phyloP scores from a whole-genome alignment of 2,329 filamentous ascomycete species.

The Paecilomyces sp. region DNA sequence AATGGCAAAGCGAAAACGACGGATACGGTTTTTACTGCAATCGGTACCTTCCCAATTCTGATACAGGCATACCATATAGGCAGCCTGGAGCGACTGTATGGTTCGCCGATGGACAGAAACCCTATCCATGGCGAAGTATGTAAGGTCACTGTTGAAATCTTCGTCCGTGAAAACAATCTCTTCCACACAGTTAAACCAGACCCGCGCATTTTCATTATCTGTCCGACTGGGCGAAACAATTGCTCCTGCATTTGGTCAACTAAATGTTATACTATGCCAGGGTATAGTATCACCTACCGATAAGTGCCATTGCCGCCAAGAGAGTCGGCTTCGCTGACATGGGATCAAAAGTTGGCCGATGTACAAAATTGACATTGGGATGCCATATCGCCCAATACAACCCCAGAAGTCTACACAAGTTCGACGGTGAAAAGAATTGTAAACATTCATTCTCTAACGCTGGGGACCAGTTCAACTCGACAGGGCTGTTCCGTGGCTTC shows the following conservation, averaged over 20 bases:
- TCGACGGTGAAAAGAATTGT: constrained; percentile 7
- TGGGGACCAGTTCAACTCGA: background rate
- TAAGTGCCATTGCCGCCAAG: constrained; percentile 28
- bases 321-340: constrained; percentile 20
- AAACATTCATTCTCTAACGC: background rate
- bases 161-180: constrained; percentile 32
- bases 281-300: constrained; percentile 25
- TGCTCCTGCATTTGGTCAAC: background rate
- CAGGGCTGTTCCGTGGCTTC: constrained; percentile 19
- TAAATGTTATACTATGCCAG: constrained; percentile 6
- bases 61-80: constrained; percentile 31
- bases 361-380: constrained; percentile 29
- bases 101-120: constrained; percentile 13
- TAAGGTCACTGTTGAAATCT: constrained; percentile 24
- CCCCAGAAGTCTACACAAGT: constrained; percentile 23
- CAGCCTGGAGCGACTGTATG: constrained; percentile 29
- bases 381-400: constrained; percentile 33
- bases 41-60: constrained; percentile 35
- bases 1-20: constrained; percentile 26
- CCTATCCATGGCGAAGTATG: constrained; percentile 6
- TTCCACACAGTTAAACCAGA: constrained; percentile 33
- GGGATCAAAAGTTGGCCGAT: constrained; percentile 29
- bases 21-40: constrained; percentile 26
- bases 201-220: constrained; percentile 23
- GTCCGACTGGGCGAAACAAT: constrained; percentile 6